phyloP scores from a whole-genome alignment of 352 stramenopile genomes.

The Phytophthora pinifolia region DNA sequence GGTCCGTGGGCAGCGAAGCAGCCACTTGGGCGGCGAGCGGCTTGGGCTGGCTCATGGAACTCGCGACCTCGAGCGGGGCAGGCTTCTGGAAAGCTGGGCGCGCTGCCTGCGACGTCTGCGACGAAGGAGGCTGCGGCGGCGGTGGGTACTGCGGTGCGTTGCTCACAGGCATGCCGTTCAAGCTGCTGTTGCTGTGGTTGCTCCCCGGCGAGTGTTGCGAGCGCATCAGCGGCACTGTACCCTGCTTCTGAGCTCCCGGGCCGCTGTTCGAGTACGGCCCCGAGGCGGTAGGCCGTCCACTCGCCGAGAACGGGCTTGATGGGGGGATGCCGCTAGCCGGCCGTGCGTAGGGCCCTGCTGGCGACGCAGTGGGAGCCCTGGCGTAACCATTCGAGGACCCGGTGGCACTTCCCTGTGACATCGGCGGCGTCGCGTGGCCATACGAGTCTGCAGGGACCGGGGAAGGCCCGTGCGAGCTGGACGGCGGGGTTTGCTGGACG shows the following conservation, averaged over 20 bases:
- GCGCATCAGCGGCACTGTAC: conserved; percentile 14
- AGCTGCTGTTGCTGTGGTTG: conserved; percentile 28
- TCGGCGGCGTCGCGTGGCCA: conserved; percentile 30
- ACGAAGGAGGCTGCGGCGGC: conserved; percentile 20
- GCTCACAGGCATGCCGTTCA: conserved; percentile 18
- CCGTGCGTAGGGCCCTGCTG: conserved; percentile 14
- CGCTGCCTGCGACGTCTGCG: conserved; percentile 16
- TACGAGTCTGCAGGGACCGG: conserved; percentile 19
- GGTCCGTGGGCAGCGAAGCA: conserved; percentile 21
- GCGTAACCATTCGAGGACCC: conserved; percentile 29
- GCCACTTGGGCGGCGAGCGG: conserved; percentile 17
- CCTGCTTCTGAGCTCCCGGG: conserved; percentile 15
- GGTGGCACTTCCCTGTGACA: conserved; percentile 27
- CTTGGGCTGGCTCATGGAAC: conserved; percentile 23
- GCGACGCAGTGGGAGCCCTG: conserved; percentile 13
- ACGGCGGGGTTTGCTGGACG: conserved; percentile 27
- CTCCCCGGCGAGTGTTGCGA: conserved; percentile 37
- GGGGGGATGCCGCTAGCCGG: conserved; percentile 12
- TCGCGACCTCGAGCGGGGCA: conserved; percentile 11
- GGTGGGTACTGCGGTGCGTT: conserved; percentile 11
- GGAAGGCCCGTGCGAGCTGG: conserved; percentile 20
- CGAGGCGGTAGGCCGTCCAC: conserved; percentile 14
- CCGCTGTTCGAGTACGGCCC: conserved; percentile 25
- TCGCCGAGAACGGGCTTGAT: conserved; percentile 27
- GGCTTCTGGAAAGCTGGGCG: conserved; percentile 21